Evolutionary conservation across 169 alveolate species (phyloP), one percentile per base, ranked within the genome.

Genomic region (Plasmodium vinckei): DNA sequence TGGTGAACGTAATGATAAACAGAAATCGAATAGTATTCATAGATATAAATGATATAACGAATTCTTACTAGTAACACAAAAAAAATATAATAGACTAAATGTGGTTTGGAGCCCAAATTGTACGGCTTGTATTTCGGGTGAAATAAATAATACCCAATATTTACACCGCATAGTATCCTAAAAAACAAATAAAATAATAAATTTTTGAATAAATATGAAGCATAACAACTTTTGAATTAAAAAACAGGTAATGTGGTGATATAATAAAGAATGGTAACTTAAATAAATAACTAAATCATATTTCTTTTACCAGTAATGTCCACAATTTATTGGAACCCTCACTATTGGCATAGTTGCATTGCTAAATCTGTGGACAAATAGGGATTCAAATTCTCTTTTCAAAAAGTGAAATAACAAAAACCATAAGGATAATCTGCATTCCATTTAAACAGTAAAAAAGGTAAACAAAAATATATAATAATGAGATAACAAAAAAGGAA

Each of bases 361-460:
- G 64, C 99, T 96, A 88, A 98, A 99, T 33, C 98, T 94, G 92
- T 99, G 99, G 23, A 98, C 97, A 88, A 97, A 98, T 54, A 97
- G 71, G 59, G 99, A 97, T 93, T 98, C 99, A n/a, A 97, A 77
- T 72, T 98, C 99, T 93, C 99, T 95, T 94, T 98, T 98, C 17
- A 95, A n/a, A 92, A 96, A 98, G 93, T 98, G 99, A 47, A 95
- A 95, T 87, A 97, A 73, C 47, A 95, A 89, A 97, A 98, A 90
- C 75, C 92, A 44, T 70, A 71, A 17, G 89, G 86, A 79, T 72
- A 65, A 46, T 25, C 84, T 60, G 64, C 9, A 33, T 47, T 51
- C 59, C 19, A 51, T 51, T 15, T 15, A 51, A 51, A 51, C 5
- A 15, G 59, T 51, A 10, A 15, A 15, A 51, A 51, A 21, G 59